Evolutionary conservation across 2,329 filamentous ascomycete genomes (phyloP), one percentile per base, ranked within the genome.

Genomic region (Xylariaceae sp.): DNA sequence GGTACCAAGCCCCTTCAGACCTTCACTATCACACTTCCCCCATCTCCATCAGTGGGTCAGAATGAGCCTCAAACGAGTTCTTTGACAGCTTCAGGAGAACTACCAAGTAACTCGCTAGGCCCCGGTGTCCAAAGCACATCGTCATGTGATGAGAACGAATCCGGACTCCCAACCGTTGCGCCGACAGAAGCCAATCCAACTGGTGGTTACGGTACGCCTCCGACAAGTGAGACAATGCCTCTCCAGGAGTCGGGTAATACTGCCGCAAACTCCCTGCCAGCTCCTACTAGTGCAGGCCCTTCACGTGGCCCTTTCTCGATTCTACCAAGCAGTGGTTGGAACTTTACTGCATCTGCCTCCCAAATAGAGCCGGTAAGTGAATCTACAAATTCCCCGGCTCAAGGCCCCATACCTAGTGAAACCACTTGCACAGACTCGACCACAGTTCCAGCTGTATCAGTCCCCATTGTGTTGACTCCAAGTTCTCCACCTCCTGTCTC

Each of bases 241-340:
- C 56, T 65, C 48, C 60, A 64, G 50, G 61, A 57, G 41, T 62
- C 65, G 10, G 49, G 57, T 6, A 58, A 54, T 49, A 57, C 35
- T 17, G 53, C 53, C 23, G 41, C 55, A 35, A 61, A 60, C 48
- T 30, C 23, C 23, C 23, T 30, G 23, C 23, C 23, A 5, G 23
- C 23, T 30, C 5, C 23, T 30, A 30, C 23, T 30, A 30, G 23
- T 30, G 23, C 23, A 5, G 49, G 59, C 15, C 54, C 53, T 52
- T 66, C 68, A 23, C 65, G 61, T 34, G 57, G 56, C 9, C 67
- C 68, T 13, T 67, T 66, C 48, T 67, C 68, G 47, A 65, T 66
- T 45, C 53, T 68, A 48, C 70, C 70, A 30, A 68, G 65, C 34
- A 69, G 67, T 59, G 70, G 70, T 18, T 72, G 70, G 70, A 72